These are phyloP conservation scores for Beauveria sp. DNA, from an alignment of 2,329 filamentous ascomycete species.

Conservation along the genomic window DNA sequence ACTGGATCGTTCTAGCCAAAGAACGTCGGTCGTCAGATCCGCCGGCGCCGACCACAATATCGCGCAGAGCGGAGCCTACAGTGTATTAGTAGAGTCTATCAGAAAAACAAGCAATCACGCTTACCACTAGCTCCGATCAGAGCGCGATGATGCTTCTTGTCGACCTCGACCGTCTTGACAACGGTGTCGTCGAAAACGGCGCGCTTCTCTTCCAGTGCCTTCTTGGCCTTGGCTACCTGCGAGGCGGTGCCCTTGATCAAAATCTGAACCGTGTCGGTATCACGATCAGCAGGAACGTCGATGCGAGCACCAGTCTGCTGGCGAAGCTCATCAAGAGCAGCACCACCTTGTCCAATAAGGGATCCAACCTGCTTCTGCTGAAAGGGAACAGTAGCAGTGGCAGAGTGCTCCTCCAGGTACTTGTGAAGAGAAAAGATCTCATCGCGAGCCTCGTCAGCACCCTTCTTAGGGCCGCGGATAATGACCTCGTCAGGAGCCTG, in stretches of 20 bases:
- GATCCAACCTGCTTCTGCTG: slow-evolving; percentile 90
- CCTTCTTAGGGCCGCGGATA: slow-evolving; percentile 84
- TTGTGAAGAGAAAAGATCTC: slow-evolving; percentile 85
- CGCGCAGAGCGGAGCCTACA: slow-evolving; percentile 74
- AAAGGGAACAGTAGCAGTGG: slow-evolving; percentile 71
- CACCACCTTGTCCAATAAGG: slow-evolving; percentile 82
- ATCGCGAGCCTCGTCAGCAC: slow-evolving; percentile 83
- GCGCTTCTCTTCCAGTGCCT: slow-evolving; percentile 78
- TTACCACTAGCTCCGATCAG: slow-evolving; percentile 84
- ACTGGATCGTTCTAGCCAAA: slow-evolving; percentile 84
- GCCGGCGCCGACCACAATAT: slow-evolving; percentile 80
- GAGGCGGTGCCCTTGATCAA: slow-evolving; percentile 86
- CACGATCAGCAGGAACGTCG: slow-evolving; percentile 77
- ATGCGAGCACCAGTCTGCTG: slow-evolving; percentile 80
- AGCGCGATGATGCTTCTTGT: slow-evolving; percentile 84
- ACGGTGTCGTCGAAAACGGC: slow-evolving; percentile 87
- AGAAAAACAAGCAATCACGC: slow-evolving; percentile 25
- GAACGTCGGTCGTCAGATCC: slow-evolving; percentile 80
- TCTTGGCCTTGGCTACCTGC: slow-evolving; percentile 86
- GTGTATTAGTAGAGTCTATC: slow-evolving; percentile 27
- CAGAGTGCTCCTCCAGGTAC: slow-evolving; percentile 82
- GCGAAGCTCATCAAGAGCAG: slow-evolving; percentile 84
- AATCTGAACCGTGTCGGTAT: slow-evolving; percentile 73
- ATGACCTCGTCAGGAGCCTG: slow-evolving; percentile 84
- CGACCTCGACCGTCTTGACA: slow-evolving; percentile 76